Conservation (phyloP, 495 filamentous ascomycete genomes). For the Stereocaulon alpinum region DNA sequence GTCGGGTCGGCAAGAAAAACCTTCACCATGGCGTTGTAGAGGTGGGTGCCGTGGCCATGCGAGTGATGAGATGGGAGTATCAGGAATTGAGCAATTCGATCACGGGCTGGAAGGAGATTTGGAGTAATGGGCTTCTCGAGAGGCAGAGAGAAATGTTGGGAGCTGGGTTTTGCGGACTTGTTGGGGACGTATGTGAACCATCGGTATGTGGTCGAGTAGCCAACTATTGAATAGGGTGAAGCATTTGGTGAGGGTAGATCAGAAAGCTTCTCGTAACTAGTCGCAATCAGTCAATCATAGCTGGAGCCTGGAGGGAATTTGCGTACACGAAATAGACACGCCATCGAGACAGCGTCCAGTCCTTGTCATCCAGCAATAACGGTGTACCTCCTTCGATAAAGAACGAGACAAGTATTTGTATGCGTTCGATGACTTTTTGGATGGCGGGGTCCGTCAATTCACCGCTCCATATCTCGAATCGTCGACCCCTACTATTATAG, state of each 20-base stretch:
- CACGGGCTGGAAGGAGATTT: conserved; percentile 50
- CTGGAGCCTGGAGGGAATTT: conserved; percentile 17
- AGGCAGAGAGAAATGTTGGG: conserved; percentile 36
- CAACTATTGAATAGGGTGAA: conserved; percentile 62
- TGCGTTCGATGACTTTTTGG: conserved; percentile 56
- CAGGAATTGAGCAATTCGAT: conserved; percentile 87
- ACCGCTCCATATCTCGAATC: conserved; percentile 54
- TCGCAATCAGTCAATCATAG: neutral
- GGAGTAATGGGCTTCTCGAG: conserved; percentile 31
- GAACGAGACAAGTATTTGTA: conserved; percentile 73
- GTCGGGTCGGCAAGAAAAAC: conserved; percentile 50
- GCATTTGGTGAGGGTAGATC: conserved; percentile 33
- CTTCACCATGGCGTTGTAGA: conserved; percentile 70
- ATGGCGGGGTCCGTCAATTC: conserved; percentile 48
- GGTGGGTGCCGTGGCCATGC: conserved; percentile 63
- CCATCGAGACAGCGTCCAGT: conserved; percentile 71
- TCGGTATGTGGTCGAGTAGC: conserved; percentile 84
- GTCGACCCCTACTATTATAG: conserved; percentile 40
- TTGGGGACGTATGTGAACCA: conserved; percentile 50
- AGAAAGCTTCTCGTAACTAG: conserved; percentile 56
- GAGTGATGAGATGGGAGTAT: conserved; percentile 82
- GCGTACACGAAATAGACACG: conserved; percentile 67
- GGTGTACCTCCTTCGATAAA: conserved; percentile 84
- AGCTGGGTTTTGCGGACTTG: conserved; percentile 16
- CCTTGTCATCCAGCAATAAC: conserved; percentile 60